These are phyloP conservation scores for Coelastrella sp. DNA, from an alignment of 139 green algal genomes.

Conservation along the genomic window DNA sequence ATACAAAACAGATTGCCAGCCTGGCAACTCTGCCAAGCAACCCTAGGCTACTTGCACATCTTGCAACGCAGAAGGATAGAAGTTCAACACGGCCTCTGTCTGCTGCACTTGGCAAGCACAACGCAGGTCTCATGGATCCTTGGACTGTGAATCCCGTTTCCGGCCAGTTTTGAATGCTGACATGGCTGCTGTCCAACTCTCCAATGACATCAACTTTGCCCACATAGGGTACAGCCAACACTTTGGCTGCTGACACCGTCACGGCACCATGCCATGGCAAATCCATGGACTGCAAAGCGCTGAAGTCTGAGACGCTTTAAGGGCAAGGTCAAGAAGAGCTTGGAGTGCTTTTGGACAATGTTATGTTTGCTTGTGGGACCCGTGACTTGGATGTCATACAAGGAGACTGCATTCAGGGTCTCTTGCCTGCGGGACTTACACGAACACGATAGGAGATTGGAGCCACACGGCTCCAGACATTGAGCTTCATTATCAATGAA, in stretches of 20 bases:
- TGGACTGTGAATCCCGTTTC: background rate
- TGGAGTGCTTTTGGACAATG: background rate
- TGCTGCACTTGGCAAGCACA: no score
- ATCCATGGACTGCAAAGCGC: background rate
- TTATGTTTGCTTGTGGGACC: background rate
- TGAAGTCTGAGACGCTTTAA: background rate
- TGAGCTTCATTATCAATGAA: no score
- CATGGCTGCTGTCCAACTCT: background rate
- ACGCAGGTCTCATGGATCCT: background rate
- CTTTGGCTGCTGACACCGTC: background rate
- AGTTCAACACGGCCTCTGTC: no score
- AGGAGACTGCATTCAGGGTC: background rate
- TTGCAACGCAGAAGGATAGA: no score
- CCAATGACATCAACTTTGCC: conserved; percentile 17
- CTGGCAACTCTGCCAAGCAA: no score
- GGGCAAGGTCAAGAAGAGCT: background rate
- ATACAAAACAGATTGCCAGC: no score
- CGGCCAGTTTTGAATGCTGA: background rate
- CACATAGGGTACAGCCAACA: conserved; percentile 7
- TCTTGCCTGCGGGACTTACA: background rate
- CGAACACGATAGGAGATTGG: no score
- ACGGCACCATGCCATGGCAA: conserved; percentile 13
- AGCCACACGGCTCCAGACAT: no score
- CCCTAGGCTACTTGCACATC: no score
- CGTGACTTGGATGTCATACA: conserved; percentile 1